Evolutionary conservation across 768 basidiomycete genomes (phyloP), one percentile per base, ranked within the genome.

Genomic region (Suillus hirtellus): DNA sequence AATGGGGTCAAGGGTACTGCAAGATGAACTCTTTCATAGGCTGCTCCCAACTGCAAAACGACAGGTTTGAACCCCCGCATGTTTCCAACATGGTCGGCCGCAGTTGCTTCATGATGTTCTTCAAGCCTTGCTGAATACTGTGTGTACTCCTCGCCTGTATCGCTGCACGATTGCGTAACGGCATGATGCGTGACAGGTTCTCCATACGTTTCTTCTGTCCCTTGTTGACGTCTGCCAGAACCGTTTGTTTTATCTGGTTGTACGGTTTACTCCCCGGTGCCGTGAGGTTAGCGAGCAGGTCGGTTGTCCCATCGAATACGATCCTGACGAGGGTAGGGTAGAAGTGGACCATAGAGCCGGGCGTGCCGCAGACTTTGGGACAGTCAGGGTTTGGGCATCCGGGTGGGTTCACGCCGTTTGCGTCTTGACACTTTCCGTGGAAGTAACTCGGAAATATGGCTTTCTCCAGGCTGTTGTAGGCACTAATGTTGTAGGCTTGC

Each of bases 331-430:
- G 78, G 35, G 67, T 78, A 9, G 76, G 58, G 74, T 81, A 92
- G 76, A 85, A 89, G 75, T 91, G 89, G 11, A 89, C 82, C 67
- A 93, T 74, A 3, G 90, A 92, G 11, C 90, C 90, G n/a, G 91
- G 89, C 6, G 90, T 92, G 69, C 91, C 90, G 66, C 90, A 92
- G 38, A 91, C 84, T 61, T 90, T 83, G 24, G 89, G 84, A 71
- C 90, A 93, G 69, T 92, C 85, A 42, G 90, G 89, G 67, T 92
- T 89, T 10, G 90, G 90, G 67, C 91, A 92, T 27, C 91, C 90
- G 2, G 76, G 60, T 17, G 90, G 90, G 46, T 89, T 83, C 62
- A 80, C 75, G 47, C 85, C 84, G 50, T 83, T 77, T 27, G 78
- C 67, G 55, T 69, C 69, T 70, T 83, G 82, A 68, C 90, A 92